phyloP scores from a whole-genome alignment of 768 basidiomycete genomes.

The Nevesoporus exiguus region DNA sequence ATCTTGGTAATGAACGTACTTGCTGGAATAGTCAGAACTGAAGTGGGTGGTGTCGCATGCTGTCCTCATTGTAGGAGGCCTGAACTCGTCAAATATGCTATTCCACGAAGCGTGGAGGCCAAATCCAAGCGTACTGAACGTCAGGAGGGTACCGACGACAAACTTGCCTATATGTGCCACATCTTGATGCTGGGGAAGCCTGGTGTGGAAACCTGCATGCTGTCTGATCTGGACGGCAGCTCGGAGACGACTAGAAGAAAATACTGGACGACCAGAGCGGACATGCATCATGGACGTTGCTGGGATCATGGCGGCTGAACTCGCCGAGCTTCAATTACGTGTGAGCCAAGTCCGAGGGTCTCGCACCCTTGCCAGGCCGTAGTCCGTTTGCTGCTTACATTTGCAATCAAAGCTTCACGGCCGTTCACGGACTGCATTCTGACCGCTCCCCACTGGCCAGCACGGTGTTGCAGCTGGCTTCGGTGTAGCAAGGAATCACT shows the following conservation, averaged over 20 bases:
- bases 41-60: neutral
- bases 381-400: neutral
- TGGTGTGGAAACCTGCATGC: neutral
- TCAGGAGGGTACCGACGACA: slow-evolving; percentile 17
- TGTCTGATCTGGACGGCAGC: slow-evolving; percentile 1
- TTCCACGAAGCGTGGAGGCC: slow-evolving; percentile 18
- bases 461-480: too few species aligned
- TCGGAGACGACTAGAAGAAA: neutral
- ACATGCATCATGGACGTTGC: neutral
- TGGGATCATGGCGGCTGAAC: neutral
- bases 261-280: neutral
- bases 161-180: slow-evolving; percentile 9
- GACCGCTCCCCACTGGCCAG: neutral
- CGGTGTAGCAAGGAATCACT: too few species aligned
- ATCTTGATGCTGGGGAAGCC: slow-evolving; percentile 3
- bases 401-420: neutral
- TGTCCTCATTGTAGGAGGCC: slow-evolving; percentile 3
- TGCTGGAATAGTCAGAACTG: neutral
- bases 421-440: neutral
- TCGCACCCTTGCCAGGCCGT: neutral
- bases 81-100: neutral
- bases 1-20: slow-evolving; percentile 7
- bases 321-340: neutral
- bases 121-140: slow-evolving; percentile 19
- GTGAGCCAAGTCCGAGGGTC: neutral